Percentiles rank a stretch among this genome's conserved stretches.
These are phyloP conservation scores for Persicaria maculosa DNA, from an alignment of 148 eudicot genomes.

Conservation along the genomic window DNA sequence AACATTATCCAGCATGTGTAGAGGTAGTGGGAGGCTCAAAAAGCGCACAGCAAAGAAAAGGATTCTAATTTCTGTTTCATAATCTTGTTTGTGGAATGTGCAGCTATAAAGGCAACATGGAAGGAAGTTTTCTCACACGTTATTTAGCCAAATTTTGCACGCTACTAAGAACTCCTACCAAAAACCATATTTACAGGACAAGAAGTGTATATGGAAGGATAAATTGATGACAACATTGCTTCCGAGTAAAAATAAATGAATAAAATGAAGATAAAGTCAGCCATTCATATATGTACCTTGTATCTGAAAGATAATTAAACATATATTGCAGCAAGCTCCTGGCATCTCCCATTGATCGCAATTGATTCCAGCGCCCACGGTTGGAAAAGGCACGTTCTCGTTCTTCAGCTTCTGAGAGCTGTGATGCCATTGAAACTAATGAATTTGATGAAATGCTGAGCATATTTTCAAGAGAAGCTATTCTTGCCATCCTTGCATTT, in stretches of 20 bases:
- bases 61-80: too few species aligned
- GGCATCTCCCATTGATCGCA: slow-evolving; percentile 97
- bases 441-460: slow-evolving; percentile 88
- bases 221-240: background rate
- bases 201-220: background rate
- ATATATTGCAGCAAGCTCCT: slow-evolving; percentile 81
- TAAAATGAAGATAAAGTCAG: background rate
- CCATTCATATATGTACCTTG: slow-evolving; percentile 40
- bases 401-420: slow-evolving; percentile 98
- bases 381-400: slow-evolving; percentile 70
- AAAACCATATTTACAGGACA: too few species aligned
- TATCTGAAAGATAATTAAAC: slow-evolving; percentile 76
- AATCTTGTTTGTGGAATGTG: too few species aligned
- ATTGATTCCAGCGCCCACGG: slow-evolving; percentile 91
- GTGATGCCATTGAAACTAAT: slow-evolving; percentile 96
- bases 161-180: too few species aligned
- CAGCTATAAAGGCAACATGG: too few species aligned
- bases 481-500: slow-evolving; percentile 89
- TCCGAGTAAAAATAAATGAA: too few species aligned
- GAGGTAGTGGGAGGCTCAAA: too few species aligned
- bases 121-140: too few species aligned
- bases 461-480: slow-evolving; percentile 92
- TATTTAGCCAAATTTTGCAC: background rate
- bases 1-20: too few species aligned
- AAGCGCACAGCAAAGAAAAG: too few species aligned